phyloP scores from a whole-genome alignment of 2,329 filamentous ascomycete species.

The Fusarium nelsonii region DNA sequence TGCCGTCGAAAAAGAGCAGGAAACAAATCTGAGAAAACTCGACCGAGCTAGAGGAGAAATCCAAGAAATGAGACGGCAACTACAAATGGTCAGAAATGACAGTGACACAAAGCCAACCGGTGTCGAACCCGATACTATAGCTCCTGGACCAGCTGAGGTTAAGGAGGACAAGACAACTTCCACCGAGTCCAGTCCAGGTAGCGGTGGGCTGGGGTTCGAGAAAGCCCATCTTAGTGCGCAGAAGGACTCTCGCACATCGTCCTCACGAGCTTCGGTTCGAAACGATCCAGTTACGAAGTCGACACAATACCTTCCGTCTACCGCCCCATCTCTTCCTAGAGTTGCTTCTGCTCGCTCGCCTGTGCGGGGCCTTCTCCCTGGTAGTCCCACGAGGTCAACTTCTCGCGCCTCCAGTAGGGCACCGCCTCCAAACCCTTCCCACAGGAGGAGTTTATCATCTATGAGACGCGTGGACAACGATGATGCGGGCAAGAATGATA shows the following conservation, averaged over 20 bases:
- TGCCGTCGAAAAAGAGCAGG: background rate
- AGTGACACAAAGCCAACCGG: background rate
- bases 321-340: background rate
- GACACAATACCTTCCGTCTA: too few relatives aligned
- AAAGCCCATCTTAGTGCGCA: background rate
- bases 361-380: background rate
- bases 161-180: too few relatives aligned
- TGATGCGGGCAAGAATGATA: too few relatives aligned
- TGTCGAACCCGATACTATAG: too few relatives aligned
- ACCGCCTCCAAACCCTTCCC: too few relatives aligned
- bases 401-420: background rate
- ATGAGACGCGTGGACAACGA: too few relatives aligned
- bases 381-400: background rate
- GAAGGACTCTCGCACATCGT: background rate
- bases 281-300: background rate
- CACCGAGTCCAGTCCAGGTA: background rate
- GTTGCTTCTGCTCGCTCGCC: background rate
- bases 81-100: background rate
- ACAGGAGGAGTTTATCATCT: too few relatives aligned
- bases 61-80: background rate
- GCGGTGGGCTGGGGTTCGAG: constrained; percentile 19
- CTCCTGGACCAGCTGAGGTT: too few relatives aligned
- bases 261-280: background rate
- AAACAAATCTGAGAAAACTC: background rate
- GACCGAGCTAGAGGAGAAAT: too few relatives aligned